Conservation (phyloP, 176 grass and related monocot genomes). For the Oryza meridionalis region DNA sequence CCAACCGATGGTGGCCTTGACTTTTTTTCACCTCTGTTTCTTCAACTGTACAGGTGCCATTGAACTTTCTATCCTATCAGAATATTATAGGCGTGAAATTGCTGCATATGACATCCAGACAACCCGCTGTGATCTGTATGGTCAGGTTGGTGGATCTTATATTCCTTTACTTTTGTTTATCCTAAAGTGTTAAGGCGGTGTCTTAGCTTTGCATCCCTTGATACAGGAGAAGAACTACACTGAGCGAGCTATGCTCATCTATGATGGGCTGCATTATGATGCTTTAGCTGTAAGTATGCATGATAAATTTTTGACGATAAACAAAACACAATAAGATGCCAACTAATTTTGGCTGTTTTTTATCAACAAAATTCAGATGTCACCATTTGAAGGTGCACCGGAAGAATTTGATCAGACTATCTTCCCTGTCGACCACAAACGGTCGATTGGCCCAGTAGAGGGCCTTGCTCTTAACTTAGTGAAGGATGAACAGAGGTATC, state of each 20-base stretch:
- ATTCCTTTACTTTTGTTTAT: background rate
- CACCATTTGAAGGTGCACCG: conserved; percentile 82
- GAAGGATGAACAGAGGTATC: conserved; percentile 76
- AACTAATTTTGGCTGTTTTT: conserved; percentile 25
- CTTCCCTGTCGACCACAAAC: conserved; percentile 62
- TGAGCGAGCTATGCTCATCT: conserved; percentile 95
- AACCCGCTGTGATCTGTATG: conserved; percentile 91
- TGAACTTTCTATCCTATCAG: conserved; percentile 85
- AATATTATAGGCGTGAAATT: conserved; percentile 90
- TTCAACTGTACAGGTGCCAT: conserved; percentile 72
- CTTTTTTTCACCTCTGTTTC: conserved; percentile 11
- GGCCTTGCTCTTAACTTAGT: conserved; percentile 81
- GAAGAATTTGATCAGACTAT: conserved; percentile 98
- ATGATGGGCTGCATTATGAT: conserved; percentile 96
- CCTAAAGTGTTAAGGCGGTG: background rate
- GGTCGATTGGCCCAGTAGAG: conserved; percentile 76
- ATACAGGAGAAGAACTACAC: conserved; percentile 75
- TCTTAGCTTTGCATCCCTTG: conserved; percentile 34
- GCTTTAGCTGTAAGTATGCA: conserved; percentile 84
- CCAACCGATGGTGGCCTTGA: no score
- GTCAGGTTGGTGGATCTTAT: conserved; percentile 60
- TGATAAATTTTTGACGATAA: conserved; percentile 6
- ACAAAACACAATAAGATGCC: conserved; percentile 1
- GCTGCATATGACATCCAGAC: conserved; percentile 97
- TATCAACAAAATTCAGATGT: conserved; percentile 56